Conservation (phyloP, 345 rosid species). For the Salix udensis region DNA sequence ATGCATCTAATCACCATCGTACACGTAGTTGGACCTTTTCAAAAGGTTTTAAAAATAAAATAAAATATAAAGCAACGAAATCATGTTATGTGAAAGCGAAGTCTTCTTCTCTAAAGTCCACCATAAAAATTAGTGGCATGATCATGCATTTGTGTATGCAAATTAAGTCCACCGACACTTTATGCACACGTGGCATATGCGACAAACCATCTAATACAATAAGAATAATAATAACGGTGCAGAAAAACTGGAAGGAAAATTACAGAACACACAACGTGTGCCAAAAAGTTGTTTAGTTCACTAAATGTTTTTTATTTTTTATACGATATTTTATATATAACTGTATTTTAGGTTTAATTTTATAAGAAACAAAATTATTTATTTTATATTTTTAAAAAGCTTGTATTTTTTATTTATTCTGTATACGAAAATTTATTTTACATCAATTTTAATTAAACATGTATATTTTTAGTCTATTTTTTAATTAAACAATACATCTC, state of each 20-base stretch:
- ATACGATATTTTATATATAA: neutral
- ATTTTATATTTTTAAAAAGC: too few relatives aligned
- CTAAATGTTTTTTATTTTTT: neutral
- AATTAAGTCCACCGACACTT: conserved; percentile 22
- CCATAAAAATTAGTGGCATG: neutral
- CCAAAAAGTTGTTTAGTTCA: too few relatives aligned
- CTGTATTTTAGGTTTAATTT: neutral
- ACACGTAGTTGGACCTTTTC: neutral
- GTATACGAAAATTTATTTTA: too few relatives aligned
- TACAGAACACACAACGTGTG: conserved; percentile 25
- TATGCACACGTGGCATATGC: conserved; percentile 37
- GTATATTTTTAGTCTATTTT: too few relatives aligned
- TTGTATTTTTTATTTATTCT: too few relatives aligned
- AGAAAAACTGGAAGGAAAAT: neutral
- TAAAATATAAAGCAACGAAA: neutral
- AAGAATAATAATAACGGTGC: conserved; percentile 1
- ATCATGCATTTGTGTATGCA: neutral
- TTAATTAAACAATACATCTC: too few relatives aligned
- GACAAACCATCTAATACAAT: conserved; percentile 15
- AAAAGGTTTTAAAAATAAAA: neutral
- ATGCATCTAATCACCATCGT: conserved; percentile 1
- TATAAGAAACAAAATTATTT: too few relatives aligned
- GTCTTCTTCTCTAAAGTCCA: neutral
- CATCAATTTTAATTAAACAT: too few relatives aligned
- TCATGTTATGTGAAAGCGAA: neutral